A percentile compares a stretch with the other conserved stretches of the same genome.
phyloP scores from a whole-genome alignment of 2,329 filamentous ascomycete genomes.

The Pseudogymnoascus sp. region DNA sequence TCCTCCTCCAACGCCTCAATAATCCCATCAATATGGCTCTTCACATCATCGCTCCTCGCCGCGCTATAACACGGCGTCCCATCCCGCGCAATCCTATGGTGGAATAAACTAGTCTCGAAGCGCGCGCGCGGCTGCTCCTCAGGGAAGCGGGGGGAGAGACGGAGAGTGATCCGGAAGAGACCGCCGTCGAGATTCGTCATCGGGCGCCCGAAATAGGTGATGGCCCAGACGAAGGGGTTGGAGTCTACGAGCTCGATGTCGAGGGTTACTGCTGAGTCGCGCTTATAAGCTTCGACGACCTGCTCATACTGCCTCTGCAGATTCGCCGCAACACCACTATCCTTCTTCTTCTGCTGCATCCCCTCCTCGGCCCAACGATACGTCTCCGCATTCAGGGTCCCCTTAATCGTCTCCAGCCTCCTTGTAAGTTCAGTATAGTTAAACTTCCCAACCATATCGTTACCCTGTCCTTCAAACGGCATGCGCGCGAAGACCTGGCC shows the following conservation, averaged over 20 bases:
- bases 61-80: constrained; percentile 83
- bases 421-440: constrained; percentile 67
- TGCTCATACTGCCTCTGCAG: constrained; percentile 80
- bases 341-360: constrained; percentile 50
- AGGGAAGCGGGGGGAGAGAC: constrained; percentile 78
- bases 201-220: constrained; percentile 84
- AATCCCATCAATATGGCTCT: constrained; percentile 75
- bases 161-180: constrained; percentile 72
- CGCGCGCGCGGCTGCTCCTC: constrained; percentile 78
- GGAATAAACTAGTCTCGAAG: constrained; percentile 76
- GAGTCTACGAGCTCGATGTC: constrained; percentile 67
- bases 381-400: constrained; percentile 64
- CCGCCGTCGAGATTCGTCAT: constrained; percentile 93
- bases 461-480: constrained; percentile 74
- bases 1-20: constrained; percentile 81
- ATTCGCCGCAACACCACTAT: constrained; percentile 70
- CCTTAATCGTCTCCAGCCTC: constrained; percentile 61
- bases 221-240: constrained; percentile 82
- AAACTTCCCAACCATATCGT: constrained; percentile 81
- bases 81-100: constrained; percentile 74
- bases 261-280: constrained; percentile 59
- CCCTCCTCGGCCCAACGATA: constrained; percentile 65
- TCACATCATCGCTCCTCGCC: constrained; percentile 65
- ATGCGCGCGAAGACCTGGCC: constrained; percentile 63
- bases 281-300: constrained; percentile 66